phyloP scores from a whole-genome alignment of 345 rosid genomes.

The Gossypium rotundifolium region DNA sequence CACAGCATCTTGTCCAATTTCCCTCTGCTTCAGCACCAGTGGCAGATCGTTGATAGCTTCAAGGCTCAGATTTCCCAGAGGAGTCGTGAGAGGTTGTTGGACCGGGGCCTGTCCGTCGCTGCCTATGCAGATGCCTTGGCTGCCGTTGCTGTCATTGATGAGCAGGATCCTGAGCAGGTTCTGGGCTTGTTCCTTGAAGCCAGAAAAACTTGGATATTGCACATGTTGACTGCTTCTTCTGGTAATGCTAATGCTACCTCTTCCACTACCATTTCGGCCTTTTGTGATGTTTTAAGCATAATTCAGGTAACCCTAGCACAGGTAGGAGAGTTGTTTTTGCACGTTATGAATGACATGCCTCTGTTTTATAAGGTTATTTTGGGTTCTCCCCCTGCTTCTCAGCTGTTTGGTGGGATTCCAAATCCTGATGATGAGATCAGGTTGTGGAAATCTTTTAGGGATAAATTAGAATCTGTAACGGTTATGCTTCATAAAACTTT shows the following conservation, averaged over 20 bases:
- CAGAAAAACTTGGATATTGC: slow-evolving; percentile 72
- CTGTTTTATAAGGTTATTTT: slow-evolving; percentile 75
- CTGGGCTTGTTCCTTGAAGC: slow-evolving; percentile 69
- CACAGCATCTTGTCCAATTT: slow-evolving; percentile 62
- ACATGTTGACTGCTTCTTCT: slow-evolving; percentile 47
- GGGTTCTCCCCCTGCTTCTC: slow-evolving; percentile 90
- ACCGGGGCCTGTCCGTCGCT: slow-evolving; percentile 48
- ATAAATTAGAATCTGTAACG: slow-evolving; percentile 59
- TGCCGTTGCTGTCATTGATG: slow-evolving; percentile 80
- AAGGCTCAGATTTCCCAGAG: slow-evolving; percentile 93
- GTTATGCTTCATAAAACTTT: slow-evolving; percentile 47
- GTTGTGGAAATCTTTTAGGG: slow-evolving; percentile 83
- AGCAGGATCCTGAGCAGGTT: slow-evolving; percentile 63
- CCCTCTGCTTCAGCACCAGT: slow-evolving; percentile 88
- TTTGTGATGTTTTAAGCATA: slow-evolving; percentile 65
- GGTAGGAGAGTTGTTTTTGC: slow-evolving; percentile 86
- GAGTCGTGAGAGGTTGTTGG: slow-evolving; percentile 76
- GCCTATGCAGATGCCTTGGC: slow-evolving; percentile 85
- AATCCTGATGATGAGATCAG: slow-evolving; percentile 86
- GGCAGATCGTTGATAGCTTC: slow-evolving; percentile 96
- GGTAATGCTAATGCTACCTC: slow-evolving; percentile 29
- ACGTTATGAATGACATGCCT: slow-evolving; percentile 85
- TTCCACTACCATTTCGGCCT: slow-evolving; percentile 43
- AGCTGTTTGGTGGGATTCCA: slow-evolving; percentile 91
- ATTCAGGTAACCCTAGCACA: slow-evolving; percentile 85